Evolutionary conservation across 495 filamentous ascomycete genomes (phyloP).

Genomic region (Neurospora cerealis): DNA sequence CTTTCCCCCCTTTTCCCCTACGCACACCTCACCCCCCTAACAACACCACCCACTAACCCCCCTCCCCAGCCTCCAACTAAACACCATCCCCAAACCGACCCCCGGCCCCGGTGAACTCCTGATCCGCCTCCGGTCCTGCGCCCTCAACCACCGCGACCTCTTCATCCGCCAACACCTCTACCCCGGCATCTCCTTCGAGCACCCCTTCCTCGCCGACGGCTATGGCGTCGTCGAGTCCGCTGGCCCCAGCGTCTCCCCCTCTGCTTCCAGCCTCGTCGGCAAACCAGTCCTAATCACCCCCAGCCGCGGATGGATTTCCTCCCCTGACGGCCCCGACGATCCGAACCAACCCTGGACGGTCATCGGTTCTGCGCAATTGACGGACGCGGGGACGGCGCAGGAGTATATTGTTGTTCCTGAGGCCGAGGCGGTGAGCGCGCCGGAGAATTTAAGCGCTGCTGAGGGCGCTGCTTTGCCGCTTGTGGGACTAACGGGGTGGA

Average conservation of each 20-base stretch:
- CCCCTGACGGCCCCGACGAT: conserved; percentile 63
- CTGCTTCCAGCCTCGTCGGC: conserved; percentile 17
- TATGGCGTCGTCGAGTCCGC: conserved; percentile 57
- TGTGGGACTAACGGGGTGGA: conserved; percentile 78
- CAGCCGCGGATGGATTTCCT: conserved; percentile 60
- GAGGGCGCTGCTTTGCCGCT: conserved; percentile 78
- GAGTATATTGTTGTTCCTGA: conserved; percentile 61
- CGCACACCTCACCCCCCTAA: not conserved
- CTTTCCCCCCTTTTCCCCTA: not conserved
- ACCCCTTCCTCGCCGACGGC: conserved; percentile 72
- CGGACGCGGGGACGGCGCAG: conserved; percentile 56
- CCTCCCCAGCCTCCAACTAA: conserved; percentile 47
- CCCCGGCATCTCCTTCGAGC: conserved; percentile 65
- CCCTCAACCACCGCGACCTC: conserved; percentile 86
- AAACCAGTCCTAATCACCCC: conserved; percentile 71
- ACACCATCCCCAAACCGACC: conserved; percentile 45
- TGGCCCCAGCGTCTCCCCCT: conserved; percentile 40
- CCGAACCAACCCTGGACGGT: conserved; percentile 47
- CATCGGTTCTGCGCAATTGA: conserved; percentile 57
- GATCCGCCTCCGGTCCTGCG: conserved; percentile 59
- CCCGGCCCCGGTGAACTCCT: conserved; percentile 57
- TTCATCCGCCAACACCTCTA: conserved; percentile 90
- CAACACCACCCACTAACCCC: not conserved
- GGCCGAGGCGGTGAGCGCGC: conserved; percentile 62
- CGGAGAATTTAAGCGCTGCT: conserved; percentile 54